Evolutionary conservation across 345 rosid species (phyloP), one percentile per base, ranked within the genome.

Genomic region (Cardamine resedifolia): DNA sequence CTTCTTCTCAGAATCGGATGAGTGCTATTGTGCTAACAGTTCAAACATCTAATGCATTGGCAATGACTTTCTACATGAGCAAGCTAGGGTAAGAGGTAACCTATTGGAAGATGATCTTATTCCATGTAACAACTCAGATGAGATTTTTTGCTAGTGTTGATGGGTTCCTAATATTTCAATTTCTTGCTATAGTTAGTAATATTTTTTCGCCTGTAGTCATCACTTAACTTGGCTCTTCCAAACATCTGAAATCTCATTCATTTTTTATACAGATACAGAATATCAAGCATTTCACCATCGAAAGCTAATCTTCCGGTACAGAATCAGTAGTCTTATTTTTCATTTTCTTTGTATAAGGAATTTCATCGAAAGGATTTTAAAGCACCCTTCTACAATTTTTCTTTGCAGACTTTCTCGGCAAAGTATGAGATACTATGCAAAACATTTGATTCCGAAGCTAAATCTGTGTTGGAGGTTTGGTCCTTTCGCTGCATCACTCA

Each of bases 351-450:
- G 12, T 18, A 3, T n/a, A 23, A 44, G 34, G 21, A 60, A 30
- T 27, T 27, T 34, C 58, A 66, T 48, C 3, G 59, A 36, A 55
- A 7, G 15, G 30, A 19, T 18, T 61, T 19, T 24, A 36, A 50
- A 11, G 18, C 43, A 41, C 5, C 67, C 20, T 30, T 38, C 10
- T 72, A 47, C 59, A 10, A 28, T 43, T 0, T 58, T 48, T 6
- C 8, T 73, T 72, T 41, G 58, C 85, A 92, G 96, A 59, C 64
- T 52, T 79, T 65, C 47, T 83, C 78, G 31, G 83, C 60, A 30
- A 89, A 77, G 59, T 91, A 91, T 71, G 96, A 90, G 77, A 91
- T 95, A 83, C 96, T 91, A 50, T 95, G 97, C 91, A 91, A 86
- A 83, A 83, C 86, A 39, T 85, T 91, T 81, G 88, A 85, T 77